Evolutionary conservation across 176 grass and related monocot genomes (phyloP), one percentile per base, ranked within the genome.

Genomic region (Calamus simplicifolius): DNA sequence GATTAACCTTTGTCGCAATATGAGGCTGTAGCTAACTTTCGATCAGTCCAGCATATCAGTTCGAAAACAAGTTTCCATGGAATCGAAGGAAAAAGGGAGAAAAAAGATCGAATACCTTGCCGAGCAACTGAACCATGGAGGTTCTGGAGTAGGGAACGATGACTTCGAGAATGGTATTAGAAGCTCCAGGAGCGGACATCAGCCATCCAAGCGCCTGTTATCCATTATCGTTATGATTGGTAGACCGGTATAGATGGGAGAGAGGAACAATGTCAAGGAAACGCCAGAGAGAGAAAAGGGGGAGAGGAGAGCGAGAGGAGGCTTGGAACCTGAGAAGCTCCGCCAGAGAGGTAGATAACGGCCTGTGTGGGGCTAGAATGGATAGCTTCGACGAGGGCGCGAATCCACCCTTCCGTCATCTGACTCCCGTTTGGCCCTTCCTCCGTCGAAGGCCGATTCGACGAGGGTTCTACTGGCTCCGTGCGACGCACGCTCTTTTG

Each of bases 301-400:
- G 30, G 60, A 69, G 53, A 48, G 27, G 26, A 50, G 18, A 29
- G 16, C 3, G 5, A 25, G 60, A 21, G 10, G 56, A 7, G 35
- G 12, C 35, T 18, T 16, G 19, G 18, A 49, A 91, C 92, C 84
- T 91, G 92, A 35, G 92, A 97, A 53, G 87, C 81, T 25, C 92
- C 92, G 66, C 92, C 92, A 84, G 92, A 68, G 80, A 97, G 87
- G 78, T 82, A 88, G 87, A 97, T 68, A 61, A 97, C 87, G 25
- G 73, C 77, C 71, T 88, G 84, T 18, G 69, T 50, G 21, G 77
- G 81, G 51, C 74, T 85, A 59, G 81, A 88, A 60, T 97, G 78
- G 81, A 97, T 88, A 50, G 78, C 81, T 54, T 91, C 84, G 23
- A 91, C 81, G 49, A 61, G 58, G 16, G 81, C 74, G 57, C 73